Percentiles rank a stretch among this genome's conserved stretches.
phyloP scores from a whole-genome alignment of 139 green algal genomes.

The Yamagishiella unicocca region DNA sequence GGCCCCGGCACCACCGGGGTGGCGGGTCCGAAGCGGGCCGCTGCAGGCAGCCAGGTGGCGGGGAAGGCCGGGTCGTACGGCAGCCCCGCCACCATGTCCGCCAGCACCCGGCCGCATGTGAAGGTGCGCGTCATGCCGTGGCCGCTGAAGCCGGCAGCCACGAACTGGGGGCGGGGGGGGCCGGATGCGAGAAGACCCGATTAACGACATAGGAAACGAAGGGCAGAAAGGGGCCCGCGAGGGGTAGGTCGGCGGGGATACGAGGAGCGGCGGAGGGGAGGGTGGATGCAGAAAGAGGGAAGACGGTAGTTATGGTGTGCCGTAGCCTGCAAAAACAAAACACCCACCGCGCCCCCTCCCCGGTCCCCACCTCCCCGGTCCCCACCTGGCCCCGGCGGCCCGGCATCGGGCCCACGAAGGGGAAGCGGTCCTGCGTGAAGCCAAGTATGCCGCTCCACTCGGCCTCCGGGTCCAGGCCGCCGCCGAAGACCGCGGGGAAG shows the following conservation, averaged over 20 bases:
- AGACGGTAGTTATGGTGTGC: too few species aligned
- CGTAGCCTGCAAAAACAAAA: too few species aligned
- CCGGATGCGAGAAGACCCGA: too few species aligned
- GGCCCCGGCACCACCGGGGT: constrained; percentile 14
- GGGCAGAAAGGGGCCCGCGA: too few species aligned
- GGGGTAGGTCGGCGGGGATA: too few species aligned
- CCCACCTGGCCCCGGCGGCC: constrained; percentile 32
- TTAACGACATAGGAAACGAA: too few species aligned
- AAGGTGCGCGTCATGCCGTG: constrained; percentile 57
- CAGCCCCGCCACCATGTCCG: constrained; percentile 32
- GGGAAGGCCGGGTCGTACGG: constrained; percentile 33
- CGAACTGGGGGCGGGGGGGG: constrained; percentile 13
- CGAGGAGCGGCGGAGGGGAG: too few species aligned
- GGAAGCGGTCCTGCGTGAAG: constrained; percentile 54
- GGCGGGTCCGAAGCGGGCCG: constrained; percentile 14
- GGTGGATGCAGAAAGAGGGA: too few species aligned
- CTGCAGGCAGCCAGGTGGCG: constrained; percentile 19
- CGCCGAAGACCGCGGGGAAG: constrained; percentile 15
- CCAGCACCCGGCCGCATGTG: constrained; percentile 39
- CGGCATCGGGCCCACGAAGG: constrained; percentile 33
- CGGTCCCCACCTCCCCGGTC: too few species aligned
- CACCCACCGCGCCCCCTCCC: too few species aligned
- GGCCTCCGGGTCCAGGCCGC: constrained; percentile 8
- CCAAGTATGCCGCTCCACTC: constrained; percentile 58
- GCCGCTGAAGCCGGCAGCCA: constrained; percentile 48